phyloP scores from a whole-genome alignment of 2,329 filamentous ascomycete genomes.

The Raffaelea ambrosiae region DNA sequence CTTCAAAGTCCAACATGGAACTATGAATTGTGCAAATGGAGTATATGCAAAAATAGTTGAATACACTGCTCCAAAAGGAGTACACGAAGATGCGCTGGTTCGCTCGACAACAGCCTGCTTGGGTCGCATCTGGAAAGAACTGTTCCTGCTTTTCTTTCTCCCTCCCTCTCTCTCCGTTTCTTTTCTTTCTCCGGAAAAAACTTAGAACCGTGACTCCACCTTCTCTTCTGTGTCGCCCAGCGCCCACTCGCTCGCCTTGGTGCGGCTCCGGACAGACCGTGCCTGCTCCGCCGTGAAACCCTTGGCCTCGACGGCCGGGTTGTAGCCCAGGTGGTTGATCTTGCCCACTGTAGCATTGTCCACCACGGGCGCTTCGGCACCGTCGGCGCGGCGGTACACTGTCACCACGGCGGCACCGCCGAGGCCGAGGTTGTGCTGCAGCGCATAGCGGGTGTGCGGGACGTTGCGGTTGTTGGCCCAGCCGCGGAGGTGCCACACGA shows the following conservation, averaged over 20 bases:
- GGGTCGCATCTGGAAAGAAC: too few relatives aligned
- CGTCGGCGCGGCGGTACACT: constrained; percentile 80
- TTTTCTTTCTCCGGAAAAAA: not conserved
- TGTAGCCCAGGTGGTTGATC: constrained; percentile 70
- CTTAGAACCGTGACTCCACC: constrained; percentile 43
- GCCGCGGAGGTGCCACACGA: constrained; percentile 90
- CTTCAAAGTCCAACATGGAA: too few relatives aligned
- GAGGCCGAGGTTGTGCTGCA: constrained; percentile 90
- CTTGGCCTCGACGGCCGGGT: constrained; percentile 82
- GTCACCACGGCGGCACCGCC: constrained; percentile 87
- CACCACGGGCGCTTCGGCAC: constrained; percentile 52
- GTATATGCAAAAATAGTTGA: too few relatives aligned
- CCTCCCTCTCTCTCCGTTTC: not conserved
- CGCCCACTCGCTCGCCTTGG: constrained; percentile 60
- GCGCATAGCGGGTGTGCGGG: constrained; percentile 57
- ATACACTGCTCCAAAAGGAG: too few relatives aligned
- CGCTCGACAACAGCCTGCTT: too few relatives aligned
- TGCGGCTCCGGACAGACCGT: constrained; percentile 60
- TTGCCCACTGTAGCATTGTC: constrained; percentile 53
- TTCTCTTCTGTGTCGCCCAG: constrained; percentile 66
- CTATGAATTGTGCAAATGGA: too few relatives aligned
- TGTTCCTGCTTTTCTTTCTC: not conserved
- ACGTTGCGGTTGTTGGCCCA: constrained; percentile 88
- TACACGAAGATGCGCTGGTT: too few relatives aligned
- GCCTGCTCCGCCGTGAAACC: constrained; percentile 78